Evolutionary conservation across 2,329 filamentous ascomycete species (phyloP).

Genomic region (Aureobasidium sp.): DNA sequence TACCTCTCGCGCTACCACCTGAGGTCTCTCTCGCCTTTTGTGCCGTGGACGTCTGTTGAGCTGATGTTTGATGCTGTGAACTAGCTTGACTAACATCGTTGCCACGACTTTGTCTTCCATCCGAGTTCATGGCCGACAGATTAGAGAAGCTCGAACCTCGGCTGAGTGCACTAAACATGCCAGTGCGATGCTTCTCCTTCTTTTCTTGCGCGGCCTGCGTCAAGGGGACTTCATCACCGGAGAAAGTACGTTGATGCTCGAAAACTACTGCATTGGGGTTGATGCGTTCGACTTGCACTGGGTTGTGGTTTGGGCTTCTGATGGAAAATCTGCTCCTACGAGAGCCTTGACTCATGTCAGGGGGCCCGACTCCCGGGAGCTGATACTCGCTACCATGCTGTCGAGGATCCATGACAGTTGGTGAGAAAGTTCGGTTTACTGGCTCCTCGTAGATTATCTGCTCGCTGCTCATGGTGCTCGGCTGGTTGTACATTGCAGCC

Average conservation of each 20-base stretch:
- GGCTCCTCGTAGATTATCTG: constrained; percentile 3
- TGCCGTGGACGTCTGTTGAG: neutral
- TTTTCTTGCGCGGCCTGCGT: constrained; percentile 11
- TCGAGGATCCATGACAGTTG: constrained; percentile 25
- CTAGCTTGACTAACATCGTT: neutral
- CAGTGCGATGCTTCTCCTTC: constrained; percentile 16
- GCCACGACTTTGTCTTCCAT: constrained; percentile 5
- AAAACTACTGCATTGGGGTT: constrained; percentile 4
- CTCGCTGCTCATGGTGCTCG: neutral
- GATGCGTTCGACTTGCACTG: constrained; percentile 5
- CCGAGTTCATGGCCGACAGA: neutral
- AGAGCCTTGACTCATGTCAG: constrained; percentile 9
- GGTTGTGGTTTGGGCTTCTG: neutral
- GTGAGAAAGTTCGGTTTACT: neutral
- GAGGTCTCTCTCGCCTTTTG: neutral
- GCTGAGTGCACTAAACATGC: constrained; percentile 20
- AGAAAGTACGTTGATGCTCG: constrained; percentile 9
- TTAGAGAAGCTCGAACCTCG: constrained; percentile 14
- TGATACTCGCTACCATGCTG: constrained; percentile 34
- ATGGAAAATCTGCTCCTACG: neutral
- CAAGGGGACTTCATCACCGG: constrained; percentile 5
- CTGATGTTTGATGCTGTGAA: neutral
- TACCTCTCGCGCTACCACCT: constrained; percentile 9
- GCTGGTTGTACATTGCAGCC: neutral
- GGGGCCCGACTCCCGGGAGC: constrained; percentile 29